Conservation (phyloP, 257 asterid species). For the Paulownia fortunei region DNA sequence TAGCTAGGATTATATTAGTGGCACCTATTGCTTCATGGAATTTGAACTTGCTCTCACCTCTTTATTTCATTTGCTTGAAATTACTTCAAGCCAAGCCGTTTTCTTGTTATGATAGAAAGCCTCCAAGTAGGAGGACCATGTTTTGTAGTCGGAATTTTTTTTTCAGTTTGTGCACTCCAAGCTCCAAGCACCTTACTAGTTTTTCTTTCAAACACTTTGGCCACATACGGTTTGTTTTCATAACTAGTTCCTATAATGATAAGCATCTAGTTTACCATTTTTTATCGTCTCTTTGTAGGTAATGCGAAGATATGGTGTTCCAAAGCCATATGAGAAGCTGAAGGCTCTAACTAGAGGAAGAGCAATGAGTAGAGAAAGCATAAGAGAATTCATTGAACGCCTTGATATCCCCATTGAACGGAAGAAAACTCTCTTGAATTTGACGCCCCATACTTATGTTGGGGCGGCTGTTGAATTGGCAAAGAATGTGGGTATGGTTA, state of each 20-base stretch:
- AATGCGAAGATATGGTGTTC: constrained; percentile 82
- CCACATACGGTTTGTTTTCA: not conserved
- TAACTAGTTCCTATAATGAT: not conserved
- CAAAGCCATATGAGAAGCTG: constrained; percentile 90
- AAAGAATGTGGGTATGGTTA: constrained; percentile 39
- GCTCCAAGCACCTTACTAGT: too few species aligned
- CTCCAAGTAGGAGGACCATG: too few species aligned
- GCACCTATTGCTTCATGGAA: not conserved
- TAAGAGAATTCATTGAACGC: constrained; percentile 66
- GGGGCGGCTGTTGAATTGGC: constrained; percentile 43
- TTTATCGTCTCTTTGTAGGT: constrained; percentile 45
- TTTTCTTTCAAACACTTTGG: not conserved
- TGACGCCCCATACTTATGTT: constrained; percentile 73
- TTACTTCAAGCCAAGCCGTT: not conserved
- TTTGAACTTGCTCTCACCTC: not conserved
- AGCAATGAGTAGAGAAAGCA: constrained; percentile 70
- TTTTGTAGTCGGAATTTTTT: too few species aligned
- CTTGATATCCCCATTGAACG: constrained; percentile 71
- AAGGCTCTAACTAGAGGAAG: constrained; percentile 90
- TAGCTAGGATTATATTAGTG: not conserved
- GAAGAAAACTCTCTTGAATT: constrained; percentile 56
- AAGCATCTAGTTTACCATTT: not conserved
- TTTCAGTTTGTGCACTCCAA: not conserved
- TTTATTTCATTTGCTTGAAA: not conserved
- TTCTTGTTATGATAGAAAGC: not conserved